Evolutionary conservation across 2,329 filamentous ascomycete genomes (phyloP), one percentile per base, ranked within the genome.

Genomic region (Escovopsis sp.): DNA sequence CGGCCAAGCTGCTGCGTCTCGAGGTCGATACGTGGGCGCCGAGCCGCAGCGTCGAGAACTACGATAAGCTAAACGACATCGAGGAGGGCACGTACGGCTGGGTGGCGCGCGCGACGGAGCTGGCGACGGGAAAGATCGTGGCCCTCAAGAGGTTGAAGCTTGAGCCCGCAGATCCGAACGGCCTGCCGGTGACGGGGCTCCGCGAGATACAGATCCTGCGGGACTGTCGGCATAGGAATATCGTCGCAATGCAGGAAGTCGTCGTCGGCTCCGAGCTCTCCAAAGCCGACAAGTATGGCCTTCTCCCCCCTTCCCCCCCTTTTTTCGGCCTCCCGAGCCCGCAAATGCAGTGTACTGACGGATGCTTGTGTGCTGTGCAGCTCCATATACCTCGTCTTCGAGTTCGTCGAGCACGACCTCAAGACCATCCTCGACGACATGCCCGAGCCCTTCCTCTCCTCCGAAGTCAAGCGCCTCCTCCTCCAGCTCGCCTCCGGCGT

Each of bases 41-140:
- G 44, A 83, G 82, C 55, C 73, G 83, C 46, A 84, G 84, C 57
- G 82, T 94, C 26, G 82, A 89, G 55, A 81, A 85, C 56, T 98
- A 88, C 64, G 85, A 95, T 55, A 83, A 85, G 51, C 70, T 98
- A 44, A 98, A 98, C 61, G 84, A 91, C 58, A 98, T 98, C 54
- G 91, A 96, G 62, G 91, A 98, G 66, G 91, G 91, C 33, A 87
- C 87, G 8, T 98, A 98, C 61, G 91, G 91, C 38, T 89, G 81
- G 75, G 91, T 98, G 4, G 88, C 88, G 43, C 74, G 91, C 45
- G 91, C 87, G 11, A 80, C 72, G 47, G 82, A 93, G 53, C 68
- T 73, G 30, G 65, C 69, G 4, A 89, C 84, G 0, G 83, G 84
- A 32, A 75, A 81, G 44, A 73, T 98, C 6, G 88, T 96, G 18